These are phyloP conservation scores for Xenosphaeropsis pyriputrescens DNA, from an alignment of 2,329 filamentous ascomycete genomes.

Conservation along the genomic window DNA sequence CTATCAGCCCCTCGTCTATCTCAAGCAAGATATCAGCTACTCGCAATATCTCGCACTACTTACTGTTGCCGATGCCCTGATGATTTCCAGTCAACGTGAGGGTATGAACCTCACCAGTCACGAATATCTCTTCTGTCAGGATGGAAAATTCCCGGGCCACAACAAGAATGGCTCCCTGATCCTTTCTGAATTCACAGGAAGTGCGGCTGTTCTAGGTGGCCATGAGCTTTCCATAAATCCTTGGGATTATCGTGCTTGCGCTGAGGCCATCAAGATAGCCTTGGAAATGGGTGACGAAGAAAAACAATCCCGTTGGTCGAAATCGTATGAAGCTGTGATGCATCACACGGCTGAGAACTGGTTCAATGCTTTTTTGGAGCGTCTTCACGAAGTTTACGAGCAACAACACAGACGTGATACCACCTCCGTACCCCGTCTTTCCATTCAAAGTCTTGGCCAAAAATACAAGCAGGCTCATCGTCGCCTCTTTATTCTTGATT, in stretches of 20 bases:
- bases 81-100: conserved; percentile 90
- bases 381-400: conserved; percentile 62
- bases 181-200: conserved; percentile 89
- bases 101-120: conserved; percentile 96
- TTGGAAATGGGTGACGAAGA: conserved; percentile 68
- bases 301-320: conserved; percentile 59
- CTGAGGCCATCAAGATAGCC: conserved; percentile 70
- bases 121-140: conserved; percentile 87
- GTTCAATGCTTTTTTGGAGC: conserved; percentile 61
- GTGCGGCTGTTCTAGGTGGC: conserved; percentile 68
- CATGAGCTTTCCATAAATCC: conserved; percentile 81
- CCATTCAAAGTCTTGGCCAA: conserved; percentile 45
- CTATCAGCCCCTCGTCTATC: conserved; percentile 83
- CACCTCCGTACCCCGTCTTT: conserved; percentile 74
- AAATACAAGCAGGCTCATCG: conserved; percentile 52
- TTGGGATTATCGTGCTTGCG: conserved; percentile 85
- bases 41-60: conserved; percentile 85
- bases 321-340: conserved; percentile 58
- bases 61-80: conserved; percentile 77
- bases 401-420: conserved; percentile 78
- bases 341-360: conserved; percentile 76
- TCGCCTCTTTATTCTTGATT: conserved; percentile 80
- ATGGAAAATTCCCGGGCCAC: conserved; percentile 52
- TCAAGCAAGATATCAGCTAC: conserved; percentile 90
- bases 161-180: conserved; percentile 85